A percentile compares a stretch with the other conserved stretches of the same genome.
These are phyloP conservation scores for Candida sakaeoensis DNA, from an alignment of 805 yeast species.

Conservation along the genomic window DNA sequence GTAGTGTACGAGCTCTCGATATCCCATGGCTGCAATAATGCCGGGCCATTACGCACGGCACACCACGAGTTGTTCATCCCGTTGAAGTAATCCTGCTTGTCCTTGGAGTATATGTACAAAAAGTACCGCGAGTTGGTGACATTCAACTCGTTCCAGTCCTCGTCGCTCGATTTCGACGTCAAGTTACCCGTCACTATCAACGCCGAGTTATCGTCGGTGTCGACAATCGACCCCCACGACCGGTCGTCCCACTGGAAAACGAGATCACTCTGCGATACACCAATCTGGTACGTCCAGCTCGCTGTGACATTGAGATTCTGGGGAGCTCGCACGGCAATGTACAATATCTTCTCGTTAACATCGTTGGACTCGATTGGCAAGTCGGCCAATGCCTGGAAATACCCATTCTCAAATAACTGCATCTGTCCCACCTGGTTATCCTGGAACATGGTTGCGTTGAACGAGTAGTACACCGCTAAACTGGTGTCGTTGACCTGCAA, in stretches of 20 bases:
- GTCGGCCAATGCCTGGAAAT: slow-evolving; percentile 38
- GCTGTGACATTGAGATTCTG: slow-evolving; percentile 31
- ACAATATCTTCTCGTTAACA: slow-evolving; percentile 18
- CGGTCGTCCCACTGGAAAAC: slow-evolving; percentile 68
- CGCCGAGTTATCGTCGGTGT: slow-evolving; percentile 67
- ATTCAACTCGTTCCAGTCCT: slow-evolving; percentile 16
- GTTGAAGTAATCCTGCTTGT: slow-evolving; percentile 29
- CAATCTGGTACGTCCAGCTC: slow-evolving; percentile 64
- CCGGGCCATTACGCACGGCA: slow-evolving; percentile 59
- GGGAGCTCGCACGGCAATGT: slow-evolving; percentile 40
- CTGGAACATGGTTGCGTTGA: slow-evolving; percentile 31
- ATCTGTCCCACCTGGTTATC: slow-evolving; percentile 26
- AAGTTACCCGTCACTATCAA: slow-evolving; percentile 60
- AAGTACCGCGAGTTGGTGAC: slow-evolving; percentile 24
- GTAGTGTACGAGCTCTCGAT: slow-evolving; percentile 36
- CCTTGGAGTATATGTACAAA: slow-evolving; percentile 47
- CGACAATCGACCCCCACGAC: slow-evolving; percentile 55
- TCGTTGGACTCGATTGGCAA: slow-evolving; percentile 18
- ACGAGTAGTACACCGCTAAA: slow-evolving; percentile 37
- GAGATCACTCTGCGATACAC: slow-evolving; percentile 58
- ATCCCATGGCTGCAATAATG: slow-evolving; percentile 19
- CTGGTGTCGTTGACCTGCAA: slow-evolving; percentile 20
- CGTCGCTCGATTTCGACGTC: slow-evolving; percentile 14
- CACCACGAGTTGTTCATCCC: slow-evolving; percentile 60
- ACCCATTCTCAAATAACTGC: slow-evolving; percentile 30